Evolutionary conservation across 2,329 filamentous ascomycete species (phyloP).

Genomic region (Penicillium sp.): DNA sequence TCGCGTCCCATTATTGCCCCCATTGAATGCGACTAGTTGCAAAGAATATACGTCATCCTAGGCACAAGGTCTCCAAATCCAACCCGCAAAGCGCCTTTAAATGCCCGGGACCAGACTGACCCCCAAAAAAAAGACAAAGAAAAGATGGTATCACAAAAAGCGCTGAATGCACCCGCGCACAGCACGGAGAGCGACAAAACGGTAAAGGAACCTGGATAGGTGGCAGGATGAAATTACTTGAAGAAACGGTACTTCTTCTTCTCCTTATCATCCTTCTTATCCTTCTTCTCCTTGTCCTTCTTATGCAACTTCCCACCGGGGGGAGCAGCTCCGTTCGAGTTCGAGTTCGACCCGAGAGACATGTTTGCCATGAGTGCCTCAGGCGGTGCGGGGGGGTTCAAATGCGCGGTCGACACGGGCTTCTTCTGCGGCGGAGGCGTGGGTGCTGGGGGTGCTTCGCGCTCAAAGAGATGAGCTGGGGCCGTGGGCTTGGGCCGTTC

Average conservation of each 20-base stretch:
- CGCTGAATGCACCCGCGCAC: conserved; percentile 25
- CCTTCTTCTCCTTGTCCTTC: conserved; percentile 51
- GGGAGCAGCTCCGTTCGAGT: conserved; percentile 23
- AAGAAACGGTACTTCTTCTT: conserved; percentile 62
- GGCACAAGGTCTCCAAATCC: neutral
- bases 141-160: conserved; percentile 42
- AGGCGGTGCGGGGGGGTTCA: conserved; percentile 34
- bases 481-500: conserved; percentile 81
- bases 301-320: conserved; percentile 35
- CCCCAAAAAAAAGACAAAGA: conserved; percentile 19
- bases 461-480: conserved; percentile 84
- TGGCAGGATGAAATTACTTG: conserved; percentile 27
- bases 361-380: conserved; percentile 41
- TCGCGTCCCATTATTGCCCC: neutral
- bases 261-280: conserved; percentile 64
- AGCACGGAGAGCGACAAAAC: conserved; percentile 16
- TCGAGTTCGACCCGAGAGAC: conserved; percentile 40
- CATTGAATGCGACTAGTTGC: neutral
- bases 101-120: conserved; percentile 19
- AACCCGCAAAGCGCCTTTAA: conserved; percentile 16
- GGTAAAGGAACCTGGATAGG: conserved; percentile 3
- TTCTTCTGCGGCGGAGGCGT: conserved; percentile 31
- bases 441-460: conserved; percentile 62
- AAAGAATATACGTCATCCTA: neutral
- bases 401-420: conserved; percentile 23